These are phyloP conservation scores for Tylopilus felleus DNA, from an alignment of 768 basidiomycete species.

Conservation along the genomic window DNA sequence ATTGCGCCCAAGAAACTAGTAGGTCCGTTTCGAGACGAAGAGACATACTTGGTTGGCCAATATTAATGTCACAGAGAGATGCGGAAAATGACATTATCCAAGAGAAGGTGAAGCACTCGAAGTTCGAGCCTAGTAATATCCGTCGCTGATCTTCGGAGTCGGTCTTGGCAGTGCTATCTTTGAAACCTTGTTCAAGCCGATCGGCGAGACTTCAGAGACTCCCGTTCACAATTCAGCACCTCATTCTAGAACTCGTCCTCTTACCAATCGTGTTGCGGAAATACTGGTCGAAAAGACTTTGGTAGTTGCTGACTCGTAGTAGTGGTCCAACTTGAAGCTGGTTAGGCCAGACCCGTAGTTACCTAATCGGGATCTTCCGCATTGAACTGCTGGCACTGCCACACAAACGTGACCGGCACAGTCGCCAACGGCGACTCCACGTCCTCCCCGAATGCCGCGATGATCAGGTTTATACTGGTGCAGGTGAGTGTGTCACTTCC, in stretches of 20 bases:
- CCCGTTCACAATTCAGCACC: neutral
- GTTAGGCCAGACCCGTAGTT: neutral
- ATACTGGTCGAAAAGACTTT: neutral
- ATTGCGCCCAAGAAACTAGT: neutral
- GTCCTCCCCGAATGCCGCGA: constrained; percentile 33
- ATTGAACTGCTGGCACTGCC: neutral
- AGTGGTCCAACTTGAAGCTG: too few relatives aligned
- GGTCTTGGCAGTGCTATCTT: neutral
- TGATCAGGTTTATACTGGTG: constrained; percentile 98
- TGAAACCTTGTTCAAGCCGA: neutral
- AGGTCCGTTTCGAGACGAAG: neutral
- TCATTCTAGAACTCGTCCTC: neutral
- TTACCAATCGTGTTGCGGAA: neutral
- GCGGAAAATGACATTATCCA: neutral
- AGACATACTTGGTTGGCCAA: neutral
- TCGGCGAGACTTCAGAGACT: neutral
- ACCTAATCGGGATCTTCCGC: neutral
- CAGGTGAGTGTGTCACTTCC: constrained; percentile 52
- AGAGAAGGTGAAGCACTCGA: too few relatives aligned
- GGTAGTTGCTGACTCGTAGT: neutral
- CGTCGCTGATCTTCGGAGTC: neutral
- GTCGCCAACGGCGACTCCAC: neutral
- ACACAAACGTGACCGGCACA: neutral
- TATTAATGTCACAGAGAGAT: neutral
- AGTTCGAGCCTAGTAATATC: neutral